Base-by-base conservation (phyloP, 768 basidiomycete genomes). In the Ramaria sp. region DNA sequence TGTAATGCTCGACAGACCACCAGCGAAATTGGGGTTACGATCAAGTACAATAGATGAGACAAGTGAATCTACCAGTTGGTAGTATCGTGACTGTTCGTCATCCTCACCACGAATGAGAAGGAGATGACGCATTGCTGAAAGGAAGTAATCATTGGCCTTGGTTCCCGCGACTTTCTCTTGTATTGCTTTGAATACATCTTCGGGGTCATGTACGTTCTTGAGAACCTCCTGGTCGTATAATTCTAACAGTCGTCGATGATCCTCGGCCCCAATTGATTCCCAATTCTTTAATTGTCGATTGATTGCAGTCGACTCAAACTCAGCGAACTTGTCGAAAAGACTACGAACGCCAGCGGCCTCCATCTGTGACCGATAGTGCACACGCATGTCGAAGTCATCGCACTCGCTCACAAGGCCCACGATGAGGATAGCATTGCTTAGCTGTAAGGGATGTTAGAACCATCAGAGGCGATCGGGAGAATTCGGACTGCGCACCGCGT, bases 101-200 rank as follows among this genome's bases (percentile, higher is more conserved):
- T 86, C 90, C 62, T 97, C 91, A 63, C 91, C 88, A 54, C 87
- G 81, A 62, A 98, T 88, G 62, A 98, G 80, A 19, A 97, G 76
- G 57, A 99, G 69, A 70, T 97, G 93, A 66, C 92, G 91, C 79
- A 98, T 81, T 69, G 92, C 87, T n/a, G 91, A 90, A 42, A 94
- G 73, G 68, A 99, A 88, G 67, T 94, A 84, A 60, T 88, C 84
- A 62, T 78, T 76, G 6, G 93, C 92, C 58, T 81, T 82, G 13
- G 87, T 83, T 43, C 86, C 85, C 59, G 83, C 76, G n/a, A 86
- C 84, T 67, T 80, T 85, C n/a, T 80, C 71, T 60, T 79, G 78
- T 48, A 99, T 76, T 2, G 88, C 87, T 53, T 84, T 81, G 73
- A 88, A 95, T 33, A 97, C 84, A 65, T 97, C 93, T 63, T 86